These are phyloP conservation scores for Fusarium hostae DNA, from an alignment of 2,329 filamentous ascomycete genomes.

Conservation along the genomic window DNA sequence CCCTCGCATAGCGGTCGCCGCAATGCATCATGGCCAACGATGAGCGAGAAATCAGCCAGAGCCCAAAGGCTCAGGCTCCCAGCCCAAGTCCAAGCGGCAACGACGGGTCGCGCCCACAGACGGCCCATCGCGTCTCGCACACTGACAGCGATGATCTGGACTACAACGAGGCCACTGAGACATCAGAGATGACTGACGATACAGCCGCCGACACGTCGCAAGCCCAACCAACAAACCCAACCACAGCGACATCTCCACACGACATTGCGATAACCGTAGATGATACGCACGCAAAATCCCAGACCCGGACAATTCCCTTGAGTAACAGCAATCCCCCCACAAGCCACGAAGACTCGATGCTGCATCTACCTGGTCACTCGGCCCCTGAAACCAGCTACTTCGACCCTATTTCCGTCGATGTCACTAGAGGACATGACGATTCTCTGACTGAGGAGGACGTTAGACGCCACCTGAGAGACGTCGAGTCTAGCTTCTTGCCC, in stretches of 20 bases:
- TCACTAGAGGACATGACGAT: slow-evolving; percentile 52
- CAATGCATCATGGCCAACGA: slow-evolving; percentile 53
- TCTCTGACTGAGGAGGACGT: slow-evolving; percentile 65
- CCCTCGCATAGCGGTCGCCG: slow-evolving; percentile 34
- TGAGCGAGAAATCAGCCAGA: slow-evolving; percentile 42
- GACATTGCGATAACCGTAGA: slow-evolving; percentile 36
- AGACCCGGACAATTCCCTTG: slow-evolving; percentile 5
- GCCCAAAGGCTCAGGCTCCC: slow-evolving; percentile 31
- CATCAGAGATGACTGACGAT: slow-evolving; percentile 31
- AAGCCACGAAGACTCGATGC: slow-evolving; percentile 27
- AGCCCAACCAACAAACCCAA: slow-evolving; percentile 14
- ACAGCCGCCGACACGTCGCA: slow-evolving; percentile 27
- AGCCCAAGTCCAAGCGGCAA: slow-evolving; percentile 23
- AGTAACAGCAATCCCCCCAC: slow-evolving; percentile 10
- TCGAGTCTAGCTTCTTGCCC: slow-evolving; percentile 73
- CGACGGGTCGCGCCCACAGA: slow-evolving; percentile 38
- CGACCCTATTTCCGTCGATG: slow-evolving; percentile 53
- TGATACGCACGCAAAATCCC: slow-evolving; percentile 20
- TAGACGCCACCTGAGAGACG: slow-evolving; percentile 68
- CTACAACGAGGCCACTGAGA: slow-evolving; percentile 22
- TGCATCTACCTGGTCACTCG: slow-evolving; percentile 27
- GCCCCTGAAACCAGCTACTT: slow-evolving; percentile 56
- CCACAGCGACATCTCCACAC: slow-evolving; percentile 16
- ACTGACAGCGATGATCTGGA: slow-evolving; percentile 18
- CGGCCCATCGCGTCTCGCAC: slow-evolving; percentile 43